Percentiles rank a stretch among this genome's conserved stretches.
These are phyloP conservation scores for Geranium brycei DNA, from an alignment of 345 rosid genomes.

Conservation along the genomic window DNA sequence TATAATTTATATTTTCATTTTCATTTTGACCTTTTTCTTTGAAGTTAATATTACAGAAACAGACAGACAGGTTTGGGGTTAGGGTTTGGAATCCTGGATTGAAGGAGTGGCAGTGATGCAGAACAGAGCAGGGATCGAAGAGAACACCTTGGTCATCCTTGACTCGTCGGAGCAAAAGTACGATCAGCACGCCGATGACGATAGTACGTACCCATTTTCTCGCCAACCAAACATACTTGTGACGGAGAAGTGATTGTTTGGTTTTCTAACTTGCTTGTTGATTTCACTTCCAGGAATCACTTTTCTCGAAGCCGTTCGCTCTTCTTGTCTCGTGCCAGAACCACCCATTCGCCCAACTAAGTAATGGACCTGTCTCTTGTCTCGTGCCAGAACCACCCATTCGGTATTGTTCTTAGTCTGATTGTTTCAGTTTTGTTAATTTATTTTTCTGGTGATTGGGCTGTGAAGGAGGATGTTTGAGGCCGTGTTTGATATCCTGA, in stretches of 20 bases:
- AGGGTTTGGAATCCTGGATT: too few species aligned
- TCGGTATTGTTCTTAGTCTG: background rate
- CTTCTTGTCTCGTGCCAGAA: slow-evolving; percentile 35
- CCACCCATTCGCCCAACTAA: slow-evolving; percentile 44
- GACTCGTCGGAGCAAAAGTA: slow-evolving; percentile 38
- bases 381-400: slow-evolving; percentile 18
- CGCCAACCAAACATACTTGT: too few species aligned
- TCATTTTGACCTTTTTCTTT: too few species aligned
- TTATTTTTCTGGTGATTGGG: background rate
- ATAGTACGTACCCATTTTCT: slow-evolving; percentile 21
- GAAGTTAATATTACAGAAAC: too few species aligned
- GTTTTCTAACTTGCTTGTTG: too few species aligned
- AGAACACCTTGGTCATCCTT: slow-evolving; percentile 59
- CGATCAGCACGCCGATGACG: slow-evolving; percentile 51
- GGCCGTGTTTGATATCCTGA: slow-evolving; percentile 53
- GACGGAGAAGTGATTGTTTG: too few species aligned
- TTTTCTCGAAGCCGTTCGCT: slow-evolving; percentile 71
- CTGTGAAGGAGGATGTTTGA: slow-evolving; percentile 54
- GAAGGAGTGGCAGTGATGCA: too few species aligned
- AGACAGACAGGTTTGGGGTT: too few species aligned
- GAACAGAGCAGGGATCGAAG: slow-evolving; percentile 37
- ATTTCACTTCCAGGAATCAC: slow-evolving; percentile 32
- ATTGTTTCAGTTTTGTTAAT: background rate
- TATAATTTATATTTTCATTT: too few species aligned
- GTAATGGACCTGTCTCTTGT: slow-evolving; percentile 29